These are phyloP conservation scores for Plasmodium reichenowi DNA, from an alignment of 169 alveolate genomes.

Conservation along the genomic window DNA sequence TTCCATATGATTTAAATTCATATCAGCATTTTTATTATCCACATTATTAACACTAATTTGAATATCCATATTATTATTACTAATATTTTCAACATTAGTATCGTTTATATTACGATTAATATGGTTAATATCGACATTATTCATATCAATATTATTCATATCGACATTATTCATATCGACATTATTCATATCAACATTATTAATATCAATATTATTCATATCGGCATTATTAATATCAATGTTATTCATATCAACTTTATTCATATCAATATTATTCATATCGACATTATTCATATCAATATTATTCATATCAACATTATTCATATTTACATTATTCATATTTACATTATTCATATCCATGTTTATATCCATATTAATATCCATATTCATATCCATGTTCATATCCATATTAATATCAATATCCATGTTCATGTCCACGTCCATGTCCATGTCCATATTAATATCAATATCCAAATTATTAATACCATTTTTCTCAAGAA, in stretches of 20 bases:
- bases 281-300: background rate
- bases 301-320: no score
- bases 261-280: background rate
- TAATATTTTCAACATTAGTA: background rate
- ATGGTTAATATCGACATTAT: no score
- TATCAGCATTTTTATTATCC: background rate
- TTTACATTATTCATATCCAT: background rate
- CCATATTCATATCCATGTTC: background rate
- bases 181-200: background rate
- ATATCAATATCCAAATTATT: background rate
- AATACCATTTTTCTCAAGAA: slow-evolving; percentile 17
- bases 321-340: background rate
- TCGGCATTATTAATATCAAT: background rate
- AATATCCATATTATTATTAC: background rate
- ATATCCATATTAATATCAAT: slow-evolving; percentile 10
- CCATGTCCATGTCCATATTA: background rate
- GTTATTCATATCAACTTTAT: background rate
- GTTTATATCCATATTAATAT: background rate
- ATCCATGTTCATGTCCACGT: background rate
- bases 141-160: no score
- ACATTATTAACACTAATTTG: background rate
- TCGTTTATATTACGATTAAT: no score
- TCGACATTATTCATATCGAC: background rate
- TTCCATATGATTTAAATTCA: background rate
- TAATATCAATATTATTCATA: background rate